Conservation (phyloP, 2,329 filamentous ascomycete species). For the Colletotrichum horii region DNA sequence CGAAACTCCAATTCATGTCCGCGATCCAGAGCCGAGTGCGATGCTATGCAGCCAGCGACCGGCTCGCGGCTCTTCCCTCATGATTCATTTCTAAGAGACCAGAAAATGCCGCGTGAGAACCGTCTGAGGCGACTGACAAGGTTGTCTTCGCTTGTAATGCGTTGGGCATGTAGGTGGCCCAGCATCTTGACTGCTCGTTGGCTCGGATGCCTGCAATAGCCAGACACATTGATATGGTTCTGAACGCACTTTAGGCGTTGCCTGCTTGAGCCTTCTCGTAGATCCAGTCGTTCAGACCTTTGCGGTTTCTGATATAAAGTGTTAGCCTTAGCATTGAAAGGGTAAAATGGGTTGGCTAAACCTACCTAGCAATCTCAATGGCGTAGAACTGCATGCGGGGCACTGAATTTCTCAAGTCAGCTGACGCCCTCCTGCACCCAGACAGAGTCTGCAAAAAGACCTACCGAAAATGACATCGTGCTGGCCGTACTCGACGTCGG, state of each 20-base stretch:
- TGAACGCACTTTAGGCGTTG: constrained; percentile 40
- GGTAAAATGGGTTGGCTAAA: constrained; percentile 1
- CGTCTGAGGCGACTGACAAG: not conserved
- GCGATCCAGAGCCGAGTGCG: not conserved
- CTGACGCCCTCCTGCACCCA: not conserved
- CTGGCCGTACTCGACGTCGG: constrained; percentile 85
- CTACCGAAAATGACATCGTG: constrained; percentile 90
- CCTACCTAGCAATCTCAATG: constrained; percentile 51
- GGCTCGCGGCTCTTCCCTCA: not conserved
- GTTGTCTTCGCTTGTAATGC: not conserved
- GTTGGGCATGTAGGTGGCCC: not conserved
- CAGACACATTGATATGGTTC: not conserved
- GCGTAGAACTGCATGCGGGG: constrained; percentile 65
- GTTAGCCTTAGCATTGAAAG: not conserved
- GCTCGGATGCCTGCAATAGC: not conserved
- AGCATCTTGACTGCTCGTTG: not conserved
- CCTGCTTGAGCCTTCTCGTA: constrained; percentile 80
- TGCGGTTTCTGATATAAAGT: constrained; percentile 75
- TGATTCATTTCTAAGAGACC: not conserved
- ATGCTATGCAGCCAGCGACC: not conserved
- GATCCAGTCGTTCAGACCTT: constrained; percentile 95
- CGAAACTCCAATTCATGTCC: not conserved
- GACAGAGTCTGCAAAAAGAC: not conserved
- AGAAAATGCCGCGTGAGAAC: not conserved
- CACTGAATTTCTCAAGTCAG: constrained; percentile 37